Evolutionary conservation across 495 filamentous ascomycete species (phyloP).

Genomic region (Glonium stellatum): DNA sequence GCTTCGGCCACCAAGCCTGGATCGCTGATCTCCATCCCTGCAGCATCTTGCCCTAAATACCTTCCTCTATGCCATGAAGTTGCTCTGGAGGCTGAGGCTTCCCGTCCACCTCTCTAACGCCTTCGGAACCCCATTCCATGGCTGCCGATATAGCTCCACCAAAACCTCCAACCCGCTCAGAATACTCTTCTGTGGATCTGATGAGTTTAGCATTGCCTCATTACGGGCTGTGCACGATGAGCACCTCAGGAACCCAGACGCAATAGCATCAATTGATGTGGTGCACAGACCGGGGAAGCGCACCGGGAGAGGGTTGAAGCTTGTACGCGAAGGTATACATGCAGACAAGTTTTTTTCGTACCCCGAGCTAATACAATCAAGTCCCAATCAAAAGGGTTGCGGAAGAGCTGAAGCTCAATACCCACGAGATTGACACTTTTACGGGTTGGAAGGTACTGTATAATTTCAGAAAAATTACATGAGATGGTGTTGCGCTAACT

Average conservation of each 20-base stretch:
- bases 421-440: slow-evolving; percentile 23
- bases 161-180: slow-evolving; percentile 54
- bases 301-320: slow-evolving; percentile 65
- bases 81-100: slow-evolving; percentile 16
- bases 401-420: slow-evolving; percentile 23
- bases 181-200: slow-evolving; percentile 95
- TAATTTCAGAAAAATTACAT: not conserved
- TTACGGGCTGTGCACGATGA: slow-evolving; percentile 63
- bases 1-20: not conserved
- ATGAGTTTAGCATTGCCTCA: slow-evolving; percentile 79
- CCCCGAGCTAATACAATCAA: slow-evolving; percentile 32
- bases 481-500: not conserved
- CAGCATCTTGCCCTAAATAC: not conserved
- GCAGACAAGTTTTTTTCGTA: not conserved
- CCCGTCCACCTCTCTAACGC: slow-evolving; percentile 5
- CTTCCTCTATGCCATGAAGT: not conserved
- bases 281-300: slow-evolving; percentile 72
- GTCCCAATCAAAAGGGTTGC: slow-evolving; percentile 63
- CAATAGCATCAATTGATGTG: slow-evolving; percentile 80
- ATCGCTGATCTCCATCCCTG: not conserved
- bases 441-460: slow-evolving; percentile 15
- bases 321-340: slow-evolving; percentile 56
- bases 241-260: slow-evolving; percentile 43
- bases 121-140: not conserved
- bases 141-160: not conserved